A percentile compares a stretch with the other conserved stretches of the same genome.
These are phyloP conservation scores for Dissophora globulifera DNA, from an alignment of 192 early-diverging fungal species.

Conservation along the genomic window DNA sequence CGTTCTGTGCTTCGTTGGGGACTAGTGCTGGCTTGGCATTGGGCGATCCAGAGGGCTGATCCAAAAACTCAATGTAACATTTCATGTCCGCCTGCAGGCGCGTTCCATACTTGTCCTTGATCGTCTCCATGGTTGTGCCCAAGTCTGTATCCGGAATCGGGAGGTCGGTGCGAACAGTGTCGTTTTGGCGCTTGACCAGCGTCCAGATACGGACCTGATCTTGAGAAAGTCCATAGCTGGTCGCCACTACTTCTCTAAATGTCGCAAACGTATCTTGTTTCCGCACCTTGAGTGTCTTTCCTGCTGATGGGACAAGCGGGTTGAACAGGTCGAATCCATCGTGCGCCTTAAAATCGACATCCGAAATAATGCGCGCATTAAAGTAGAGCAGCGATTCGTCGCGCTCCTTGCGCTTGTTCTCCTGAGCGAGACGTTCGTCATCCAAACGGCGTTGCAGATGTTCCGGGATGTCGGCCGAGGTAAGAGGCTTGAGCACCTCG, in stretches of 20 bases:
- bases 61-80: conserved; percentile 52
- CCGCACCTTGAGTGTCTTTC: conserved; percentile 57
- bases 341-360: conserved; percentile 75
- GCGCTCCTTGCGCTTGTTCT: conserved; percentile 71
- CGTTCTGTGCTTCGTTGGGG: conserved; percentile 7
- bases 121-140: conserved; percentile 51
- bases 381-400: conserved; percentile 78
- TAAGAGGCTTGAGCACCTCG: conserved; percentile 72
- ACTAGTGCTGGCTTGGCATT: conserved; percentile 20
- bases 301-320: conserved; percentile 63
- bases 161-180: conserved; percentile 87
- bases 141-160: conserved; percentile 66
- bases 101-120: conserved; percentile 47
- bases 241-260: conserved; percentile 65
- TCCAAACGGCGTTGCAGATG: conserved; percentile 81
- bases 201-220: conserved; percentile 85
- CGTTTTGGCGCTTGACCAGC: conserved; percentile 90
- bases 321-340: conserved; percentile 89
- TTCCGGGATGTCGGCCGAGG: conserved; percentile 78
- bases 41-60: conserved; percentile 13
- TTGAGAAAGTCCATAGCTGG: conserved; percentile 53
- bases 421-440: conserved; percentile 65
- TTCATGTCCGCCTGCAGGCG: conserved; percentile 43
- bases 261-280: conserved; percentile 66
- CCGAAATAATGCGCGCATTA: conserved; percentile 68